A percentile compares a stretch with the other conserved stretches of the same genome.
phyloP scores from a whole-genome alignment of 2,329 filamentous ascomycete species.

The Aspergillus sp. region DNA sequence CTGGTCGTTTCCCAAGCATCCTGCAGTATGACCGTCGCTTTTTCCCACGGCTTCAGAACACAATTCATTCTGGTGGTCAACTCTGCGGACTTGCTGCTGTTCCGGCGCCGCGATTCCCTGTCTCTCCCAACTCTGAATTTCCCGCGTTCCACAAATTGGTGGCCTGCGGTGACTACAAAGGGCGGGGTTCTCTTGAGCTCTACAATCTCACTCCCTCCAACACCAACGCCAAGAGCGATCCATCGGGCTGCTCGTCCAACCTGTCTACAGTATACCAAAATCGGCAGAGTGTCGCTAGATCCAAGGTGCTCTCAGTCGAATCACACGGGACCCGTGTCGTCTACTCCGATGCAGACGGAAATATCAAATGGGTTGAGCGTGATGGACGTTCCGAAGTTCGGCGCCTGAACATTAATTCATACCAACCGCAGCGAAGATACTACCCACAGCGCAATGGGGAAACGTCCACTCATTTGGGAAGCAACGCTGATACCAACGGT shows the following conservation, averaged over 20 bases:
- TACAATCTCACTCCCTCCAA: slow-evolving; percentile 54
- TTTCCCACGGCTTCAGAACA: slow-evolving; percentile 75
- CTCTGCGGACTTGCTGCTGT: slow-evolving; percentile 72
- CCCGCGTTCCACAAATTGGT: slow-evolving; percentile 67
- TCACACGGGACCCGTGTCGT: slow-evolving; percentile 81
- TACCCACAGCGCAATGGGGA: slow-evolving; percentile 9
- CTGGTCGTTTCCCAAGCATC: slow-evolving; percentile 84
- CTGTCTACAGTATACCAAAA: slow-evolving; percentile 63
- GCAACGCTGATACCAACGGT: slow-evolving; percentile 6
- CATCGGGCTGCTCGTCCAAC: slow-evolving; percentile 30
- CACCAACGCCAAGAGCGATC: slow-evolving; percentile 29
- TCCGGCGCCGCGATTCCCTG: slow-evolving; percentile 57
- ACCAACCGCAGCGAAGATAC: slow-evolving; percentile 18
- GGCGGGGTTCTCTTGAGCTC: slow-evolving; percentile 85
- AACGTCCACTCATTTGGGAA: slow-evolving; percentile 2
- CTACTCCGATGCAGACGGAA: slow-evolving; percentile 79
- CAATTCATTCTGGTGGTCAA: slow-evolving; percentile 80
- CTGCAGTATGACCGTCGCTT: slow-evolving; percentile 85
- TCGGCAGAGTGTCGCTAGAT: slow-evolving; percentile 76
- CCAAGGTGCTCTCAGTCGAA: slow-evolving; percentile 78
- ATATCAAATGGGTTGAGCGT: slow-evolving; percentile 86
- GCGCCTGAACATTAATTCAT: slow-evolving; percentile 59
- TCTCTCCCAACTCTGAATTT: slow-evolving; percentile 43
- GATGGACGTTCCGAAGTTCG: slow-evolving; percentile 66
- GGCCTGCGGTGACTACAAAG: slow-evolving; percentile 87